Base-by-base conservation (phyloP, 306 rosid species). In the Mimosa bimucronata region DNA sequence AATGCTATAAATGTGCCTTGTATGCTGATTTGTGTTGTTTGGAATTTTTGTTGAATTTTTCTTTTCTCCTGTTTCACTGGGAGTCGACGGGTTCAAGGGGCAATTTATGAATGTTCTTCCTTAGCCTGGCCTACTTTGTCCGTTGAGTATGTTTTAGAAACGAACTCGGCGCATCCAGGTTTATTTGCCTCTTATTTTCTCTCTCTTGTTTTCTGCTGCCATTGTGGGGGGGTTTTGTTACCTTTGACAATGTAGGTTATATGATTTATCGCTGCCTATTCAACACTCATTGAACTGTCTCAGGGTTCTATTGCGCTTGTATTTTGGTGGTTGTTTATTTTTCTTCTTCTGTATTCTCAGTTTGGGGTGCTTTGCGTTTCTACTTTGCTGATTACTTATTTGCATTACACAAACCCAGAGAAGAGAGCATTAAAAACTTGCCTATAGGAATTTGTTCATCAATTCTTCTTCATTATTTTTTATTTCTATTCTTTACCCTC, bases 131-230 rank as follows among this genome's bases (percentile, higher is more conserved):
- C n/a, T n/a, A n/a, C n/a, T n/a, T n/a, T n/a, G n/a, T n/a, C n/a
- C n/a, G n/a, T n/a, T n/a, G n/a, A n/a, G n/a, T n/a, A n/a, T n/a
- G n/a, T n/a, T n/a, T n/a, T 86, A 23, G 80, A 74, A 66, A 80
- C 89, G 80, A 89, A 86, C 75, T 76, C 90, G n/a, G 64, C 53
- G 45, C 79, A 75, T 76, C 74, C 88, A 70, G 97, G 98, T 86
- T 21, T 45, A 81, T 64, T 21, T 60, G 77, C 28, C 19, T 71
- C 66, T 66, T 67, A 21, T 65, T 55, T 14, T 38, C 38, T 41
- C 52, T 8, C 66, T 8, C 14, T 3, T 42, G 7, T 67, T 9
- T 75, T 19, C 42, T 62, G 23, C 79, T 44, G 57, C 48, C 11
- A 80, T 71, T 66, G 23, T 38, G n/a, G 66, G 60, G 57, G 34